phyloP scores from a whole-genome alignment of 768 basidiomycete genomes.

The Calocera cornea region DNA sequence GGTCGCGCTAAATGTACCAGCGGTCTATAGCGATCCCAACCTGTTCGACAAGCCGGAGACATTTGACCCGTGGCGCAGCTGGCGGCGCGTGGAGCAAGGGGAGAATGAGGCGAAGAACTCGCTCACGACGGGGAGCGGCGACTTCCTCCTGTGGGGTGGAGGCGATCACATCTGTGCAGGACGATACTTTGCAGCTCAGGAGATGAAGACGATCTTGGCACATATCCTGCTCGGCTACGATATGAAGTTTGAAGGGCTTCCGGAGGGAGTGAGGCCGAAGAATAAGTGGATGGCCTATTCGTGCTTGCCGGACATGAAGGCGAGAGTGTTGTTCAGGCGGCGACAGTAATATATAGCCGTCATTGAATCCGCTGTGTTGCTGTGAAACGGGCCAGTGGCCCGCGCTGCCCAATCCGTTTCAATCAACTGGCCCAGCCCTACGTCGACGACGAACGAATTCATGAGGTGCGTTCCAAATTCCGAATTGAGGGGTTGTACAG shows the following conservation, averaged over 20 bases:
- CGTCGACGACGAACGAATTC: too few species aligned
- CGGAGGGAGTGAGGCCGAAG: slow-evolving; percentile 19
- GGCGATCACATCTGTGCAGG: slow-evolving; percentile 21
- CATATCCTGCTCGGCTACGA: slow-evolving; percentile 31
- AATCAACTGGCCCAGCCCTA: too few species aligned
- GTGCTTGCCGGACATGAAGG: slow-evolving; percentile 23
- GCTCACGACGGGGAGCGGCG: not conserved
- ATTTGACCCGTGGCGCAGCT: slow-evolving; percentile 15
- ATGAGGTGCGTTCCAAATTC: too few species aligned
- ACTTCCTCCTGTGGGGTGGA: not conserved
- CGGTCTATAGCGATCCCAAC: slow-evolving; percentile 13
- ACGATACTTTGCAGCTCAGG: slow-evolving; percentile 35
- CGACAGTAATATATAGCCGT: too few species aligned
- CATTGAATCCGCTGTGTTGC: too few species aligned
- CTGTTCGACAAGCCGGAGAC: slow-evolving; percentile 11
- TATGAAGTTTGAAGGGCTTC: slow-evolving; percentile 20
- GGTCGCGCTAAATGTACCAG: slow-evolving; percentile 13
- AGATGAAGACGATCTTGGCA: slow-evolving; percentile 35
- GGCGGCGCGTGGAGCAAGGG: slow-evolving; percentile 1
- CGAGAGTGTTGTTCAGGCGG: slow-evolving; percentile 12
- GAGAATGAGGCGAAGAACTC: not conserved
- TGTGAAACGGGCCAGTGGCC: not conserved
- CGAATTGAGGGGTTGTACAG: too few species aligned
- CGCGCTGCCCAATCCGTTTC: not conserved
- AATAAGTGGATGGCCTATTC: slow-evolving; percentile 21